Evolutionary conservation across 305 asterid genomes (phyloP), one percentile per base, ranked within the genome.

Genomic region (Withania somnifera): DNA sequence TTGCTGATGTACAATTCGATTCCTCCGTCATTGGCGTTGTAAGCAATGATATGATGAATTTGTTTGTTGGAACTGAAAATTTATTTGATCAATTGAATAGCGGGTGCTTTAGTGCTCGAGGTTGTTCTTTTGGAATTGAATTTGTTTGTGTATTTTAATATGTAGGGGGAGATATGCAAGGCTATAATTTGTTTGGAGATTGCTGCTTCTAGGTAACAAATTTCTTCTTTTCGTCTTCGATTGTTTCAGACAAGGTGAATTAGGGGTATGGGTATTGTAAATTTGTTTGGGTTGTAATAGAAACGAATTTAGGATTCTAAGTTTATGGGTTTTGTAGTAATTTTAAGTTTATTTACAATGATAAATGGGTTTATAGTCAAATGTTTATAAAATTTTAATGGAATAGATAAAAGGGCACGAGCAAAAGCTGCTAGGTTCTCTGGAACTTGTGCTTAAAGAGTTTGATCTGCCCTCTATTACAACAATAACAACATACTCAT

Each of bases 131-230:
- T 30, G 4, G 4, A 30, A 30, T 20, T 40, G 38, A 19, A 11
- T 13, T 69, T 51, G 40, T 13, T 79, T 73, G 19, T n/a, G n/a
- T n/a, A 8, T 34, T 67, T 80, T 67, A 83, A n/a, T n/a, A n/a
- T 86, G 84, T 85, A 94, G 98, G 98, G 99, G 1, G 99, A 96
- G 93, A 89, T 90, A 20, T 96, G 99, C 83, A 96, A 96, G 85
- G 98, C 99, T 14, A 87, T 96, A 17, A 93, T 94, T 76, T 96
- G 98, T 82, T 81, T 96, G 17, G 99, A 96, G 86, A 93, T 96
- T 79, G 94, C 99, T 24, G 92, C 99, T 66, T 82, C 91, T n/a
- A 85, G 97, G 99, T 96, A 89, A 0, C n/a, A n/a, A 30, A 79
- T 20, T 80, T 58, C 24, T 20, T 30, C 3, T 38, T 8, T 1